Evolutionary conservation across 192 early-diverging fungal species (phyloP).

Genomic region (Backusella psychrophila): DNA sequence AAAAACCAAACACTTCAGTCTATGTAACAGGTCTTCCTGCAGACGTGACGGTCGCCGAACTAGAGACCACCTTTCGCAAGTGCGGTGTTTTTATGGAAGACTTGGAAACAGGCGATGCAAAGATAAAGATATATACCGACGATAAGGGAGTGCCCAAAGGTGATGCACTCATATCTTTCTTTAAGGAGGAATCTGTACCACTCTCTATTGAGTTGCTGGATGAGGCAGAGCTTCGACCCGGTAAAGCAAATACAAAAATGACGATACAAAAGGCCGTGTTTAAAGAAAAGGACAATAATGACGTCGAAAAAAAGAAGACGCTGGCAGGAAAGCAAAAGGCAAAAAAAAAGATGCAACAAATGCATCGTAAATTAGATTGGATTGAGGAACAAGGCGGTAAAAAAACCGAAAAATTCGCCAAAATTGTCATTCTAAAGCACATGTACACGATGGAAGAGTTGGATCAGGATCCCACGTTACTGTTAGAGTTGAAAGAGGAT

Average conservation of each 20-base stretch:
- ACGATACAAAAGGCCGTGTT: conserved; percentile 84
- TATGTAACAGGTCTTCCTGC: conserved; percentile 85
- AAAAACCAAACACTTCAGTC: conserved; percentile 71
- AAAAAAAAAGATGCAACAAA: conserved; percentile 64
- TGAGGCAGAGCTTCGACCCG: conserved; percentile 77
- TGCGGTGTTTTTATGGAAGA: conserved; percentile 85
- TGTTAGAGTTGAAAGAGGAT: conserved; percentile 93
- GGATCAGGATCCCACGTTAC: conserved; percentile 82
- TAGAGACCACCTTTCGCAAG: conserved; percentile 69
- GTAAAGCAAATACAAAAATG: conserved; percentile 58
- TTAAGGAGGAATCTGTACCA: conserved; percentile 86
- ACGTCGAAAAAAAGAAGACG: conserved; percentile 28
- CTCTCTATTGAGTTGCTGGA: conserved; percentile 86
- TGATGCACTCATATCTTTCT: conserved; percentile 90
- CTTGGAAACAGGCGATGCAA: conserved; percentile 59
- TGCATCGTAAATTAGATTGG: conserved; percentile 89
- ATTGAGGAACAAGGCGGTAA: conserved; percentile 67
- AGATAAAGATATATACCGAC: conserved; percentile 88
- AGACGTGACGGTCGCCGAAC: conserved; percentile 78
- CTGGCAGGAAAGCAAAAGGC: conserved; percentile 56
- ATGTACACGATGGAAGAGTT: conserved; percentile 93
- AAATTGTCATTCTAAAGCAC: conserved; percentile 89
- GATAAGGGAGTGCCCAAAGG: conserved; percentile 73
- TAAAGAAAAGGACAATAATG: conserved; percentile 55
- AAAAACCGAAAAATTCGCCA: conserved; percentile 72